phyloP scores from a whole-genome alignment of 306 rosid genomes.

The Vachellia pachyceras region DNA sequence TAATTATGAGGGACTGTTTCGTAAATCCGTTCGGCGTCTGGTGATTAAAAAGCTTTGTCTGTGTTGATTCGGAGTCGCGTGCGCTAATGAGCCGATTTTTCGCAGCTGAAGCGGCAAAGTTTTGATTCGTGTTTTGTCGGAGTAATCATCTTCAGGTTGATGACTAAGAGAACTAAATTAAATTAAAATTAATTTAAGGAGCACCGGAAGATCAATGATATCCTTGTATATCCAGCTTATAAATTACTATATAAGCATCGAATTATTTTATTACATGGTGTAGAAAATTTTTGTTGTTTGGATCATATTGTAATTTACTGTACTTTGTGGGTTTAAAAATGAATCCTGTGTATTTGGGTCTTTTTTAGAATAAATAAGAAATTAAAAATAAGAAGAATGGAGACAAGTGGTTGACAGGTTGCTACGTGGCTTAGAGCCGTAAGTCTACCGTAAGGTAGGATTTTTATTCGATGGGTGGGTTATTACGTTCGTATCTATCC shows the following conservation, averaged over 20 bases:
- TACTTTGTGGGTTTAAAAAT: not conserved
- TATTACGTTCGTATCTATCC: not conserved
- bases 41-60: conserved; percentile 23
- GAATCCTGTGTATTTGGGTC: not conserved
- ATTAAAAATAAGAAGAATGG: not conserved
- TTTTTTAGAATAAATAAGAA: not conserved
- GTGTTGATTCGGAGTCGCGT: conserved; percentile 36
- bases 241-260: not conserved
- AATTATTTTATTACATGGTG: not conserved
- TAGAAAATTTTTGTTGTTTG: not conserved
- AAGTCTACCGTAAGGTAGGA: not conserved
- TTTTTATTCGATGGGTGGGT: not conserved
- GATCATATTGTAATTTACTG: not conserved
- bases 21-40: conserved; percentile 37
- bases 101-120: conserved; percentile 44
- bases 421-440: not conserved
- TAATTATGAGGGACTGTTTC: conserved; percentile 2
- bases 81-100: conserved; percentile 28
- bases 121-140: conserved; percentile 8
- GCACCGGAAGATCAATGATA: not conserved
- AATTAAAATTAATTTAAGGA: not conserved
- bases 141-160: not conserved
- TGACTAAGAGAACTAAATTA: not conserved
- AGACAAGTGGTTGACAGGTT: not conserved
- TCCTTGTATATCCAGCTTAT: not conserved